Percentiles rank a stretch among this genome's conserved stretches.
These are phyloP conservation scores for Triticum dicoccoides DNA, from an alignment of 176 grass and related monocot genomes.

Conservation along the genomic window DNA sequence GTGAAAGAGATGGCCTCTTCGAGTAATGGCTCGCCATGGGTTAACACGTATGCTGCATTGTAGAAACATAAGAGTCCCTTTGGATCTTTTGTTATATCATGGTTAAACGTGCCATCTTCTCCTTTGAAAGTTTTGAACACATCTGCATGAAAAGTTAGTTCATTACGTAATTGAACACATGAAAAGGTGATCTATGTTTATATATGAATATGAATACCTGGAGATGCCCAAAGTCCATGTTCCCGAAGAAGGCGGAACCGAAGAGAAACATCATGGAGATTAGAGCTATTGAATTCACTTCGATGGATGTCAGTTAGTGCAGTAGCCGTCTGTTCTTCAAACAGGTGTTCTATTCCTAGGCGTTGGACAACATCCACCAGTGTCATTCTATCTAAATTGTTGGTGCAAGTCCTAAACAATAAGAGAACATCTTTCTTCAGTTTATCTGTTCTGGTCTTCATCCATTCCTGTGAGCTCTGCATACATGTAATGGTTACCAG, in stretches of 20 bases:
- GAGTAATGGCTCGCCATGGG: background rate
- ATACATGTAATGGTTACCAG: background rate
- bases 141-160: background rate
- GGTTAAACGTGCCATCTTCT: background rate
- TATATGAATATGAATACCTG: background rate
- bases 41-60: constrained; percentile 11
- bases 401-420: background rate
- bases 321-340: background rate
- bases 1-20: constrained; percentile 21
- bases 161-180: no score
- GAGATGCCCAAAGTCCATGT: background rate
- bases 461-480: background rate
- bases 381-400: background rate
- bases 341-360: background rate
- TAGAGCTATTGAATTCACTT: background rate
- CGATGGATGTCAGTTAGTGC: background rate
- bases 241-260: background rate
- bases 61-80: background rate
- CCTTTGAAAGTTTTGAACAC: background rate
- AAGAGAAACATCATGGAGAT: background rate
- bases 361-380: background rate
- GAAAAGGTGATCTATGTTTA: no score
- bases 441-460: background rate
- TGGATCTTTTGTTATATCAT: background rate
- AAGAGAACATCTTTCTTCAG: background rate